Conservation (phyloP, 2,329 filamentous ascomycete genomes). For the Pseudogymnoascus sp. region DNA sequence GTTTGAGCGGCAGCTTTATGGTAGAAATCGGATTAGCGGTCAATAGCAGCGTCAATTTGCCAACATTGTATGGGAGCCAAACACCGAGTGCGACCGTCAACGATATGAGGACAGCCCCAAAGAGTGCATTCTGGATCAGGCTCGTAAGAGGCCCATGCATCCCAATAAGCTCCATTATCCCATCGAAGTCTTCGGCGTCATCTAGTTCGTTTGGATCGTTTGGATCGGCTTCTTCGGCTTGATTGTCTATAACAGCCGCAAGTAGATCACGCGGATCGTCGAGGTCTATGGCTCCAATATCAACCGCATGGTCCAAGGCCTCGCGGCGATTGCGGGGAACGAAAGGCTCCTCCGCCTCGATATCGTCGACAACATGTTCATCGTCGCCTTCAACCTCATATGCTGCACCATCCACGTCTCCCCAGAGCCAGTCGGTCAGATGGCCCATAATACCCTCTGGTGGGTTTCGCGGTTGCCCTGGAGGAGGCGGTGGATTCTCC, state of each 20-base stretch:
- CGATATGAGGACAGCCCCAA: slow-evolving; percentile 83
- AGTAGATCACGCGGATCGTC: slow-evolving; percentile 44
- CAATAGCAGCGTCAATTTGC: slow-evolving; percentile 73
- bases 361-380: slow-evolving; percentile 52
- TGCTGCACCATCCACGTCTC: slow-evolving; percentile 40
- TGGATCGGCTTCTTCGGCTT: slow-evolving; percentile 60
- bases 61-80: slow-evolving; percentile 86
- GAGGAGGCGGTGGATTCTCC: not conserved
- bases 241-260: slow-evolving; percentile 41
- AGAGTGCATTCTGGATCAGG: slow-evolving; percentile 89
- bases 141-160: slow-evolving; percentile 90
- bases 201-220: slow-evolving; percentile 72
- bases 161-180: slow-evolving; percentile 89
- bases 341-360: slow-evolving; percentile 54
- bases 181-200: slow-evolving; percentile 90
- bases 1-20: slow-evolving; percentile 61
- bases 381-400: slow-evolving; percentile 44
- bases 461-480: slow-evolving; percentile 15
- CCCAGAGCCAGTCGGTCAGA: slow-evolving; percentile 57
- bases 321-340: slow-evolving; percentile 35
- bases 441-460: slow-evolving; percentile 35
- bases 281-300: slow-evolving; percentile 11
- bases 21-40: slow-evolving; percentile 69
- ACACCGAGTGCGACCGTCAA: slow-evolving; percentile 79
- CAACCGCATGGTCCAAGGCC: slow-evolving; percentile 13